Base-by-base conservation (phyloP, 345 rosid species). In the Hypericum androsaemum region DNA sequence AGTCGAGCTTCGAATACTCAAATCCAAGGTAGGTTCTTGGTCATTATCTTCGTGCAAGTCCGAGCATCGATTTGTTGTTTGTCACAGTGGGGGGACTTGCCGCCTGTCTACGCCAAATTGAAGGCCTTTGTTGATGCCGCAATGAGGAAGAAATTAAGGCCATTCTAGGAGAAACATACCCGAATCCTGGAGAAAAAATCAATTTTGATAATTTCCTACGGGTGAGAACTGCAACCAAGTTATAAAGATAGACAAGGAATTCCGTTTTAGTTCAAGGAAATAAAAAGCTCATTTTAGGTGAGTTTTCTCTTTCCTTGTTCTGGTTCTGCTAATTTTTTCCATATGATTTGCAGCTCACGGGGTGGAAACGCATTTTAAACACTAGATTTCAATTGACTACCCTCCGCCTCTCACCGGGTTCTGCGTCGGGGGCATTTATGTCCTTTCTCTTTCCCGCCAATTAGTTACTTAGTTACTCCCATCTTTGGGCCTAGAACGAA, bases 181-280 rank as follows among this genome's bases (percentile, higher is more conserved):
- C 70, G 6, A 62, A 78, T 52, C 53, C 62, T 70, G 73, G 59
- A 9, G 83, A 78, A 12, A 90, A 85, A 63, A 70, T 88, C 12
- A 95, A 92, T 56, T 92, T 88, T 11, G 98, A 92, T 74, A 64
- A 78, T 50, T 92, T 80, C 64, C 90, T 88, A 49, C 74, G 88
- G 79, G 98, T 92, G 97, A 89, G 80, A 89, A 89, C 52, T 86
- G 94, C 71, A 83, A 89, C 71, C 88, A 89, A 68, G 86, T 71
- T 42, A 66, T 89, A 54, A 63, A 81, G 62, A 86, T 86, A 47
- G 97, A 92, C 49, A 86, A 83, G 71, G 77, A 76, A 6, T 45
- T 89, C 32, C 65, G 67, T 44, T 85, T 92, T 86, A 39, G 84
- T 89, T 66, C 94, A 86, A 63, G 97, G 97, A 69, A 85, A 88